These are phyloP conservation scores for Sphagnum fallax DNA, from an alignment of 228 moss, liverwort and hornwort genomes.

Conservation along the genomic window DNA sequence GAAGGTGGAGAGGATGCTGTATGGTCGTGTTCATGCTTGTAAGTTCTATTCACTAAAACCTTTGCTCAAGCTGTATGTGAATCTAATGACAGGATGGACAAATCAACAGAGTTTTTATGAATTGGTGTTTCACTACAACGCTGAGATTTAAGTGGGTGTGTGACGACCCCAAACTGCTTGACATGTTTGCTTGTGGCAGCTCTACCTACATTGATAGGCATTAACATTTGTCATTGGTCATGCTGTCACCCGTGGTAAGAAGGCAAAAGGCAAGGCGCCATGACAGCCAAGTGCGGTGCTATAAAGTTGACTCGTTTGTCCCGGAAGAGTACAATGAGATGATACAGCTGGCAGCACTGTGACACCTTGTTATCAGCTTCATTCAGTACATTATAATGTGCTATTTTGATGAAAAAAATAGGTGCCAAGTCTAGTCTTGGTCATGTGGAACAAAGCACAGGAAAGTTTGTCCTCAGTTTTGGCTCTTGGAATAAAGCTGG, in stretches of 20 bases:
- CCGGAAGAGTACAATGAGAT: conserved; percentile 46
- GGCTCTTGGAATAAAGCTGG: too few relatives aligned
- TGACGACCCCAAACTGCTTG: too few relatives aligned
- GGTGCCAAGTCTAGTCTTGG: too few relatives aligned
- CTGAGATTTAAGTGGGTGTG: neutral
- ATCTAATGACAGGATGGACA: neutral
- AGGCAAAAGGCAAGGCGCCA: conserved; percentile 39
- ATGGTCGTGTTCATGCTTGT: conserved; percentile 75
- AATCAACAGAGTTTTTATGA: neutral
- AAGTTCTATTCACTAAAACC: conserved; percentile 5
- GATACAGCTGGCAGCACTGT: conserved; percentile 58
- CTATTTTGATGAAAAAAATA: neutral
- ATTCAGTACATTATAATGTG: neutral
- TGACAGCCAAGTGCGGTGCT: conserved; percentile 20
- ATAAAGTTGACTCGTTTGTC: conserved; percentile 60
- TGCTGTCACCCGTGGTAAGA: conserved; percentile 21
- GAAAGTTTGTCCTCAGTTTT: too few relatives aligned
- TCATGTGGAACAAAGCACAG: too few relatives aligned
- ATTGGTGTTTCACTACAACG: conserved; percentile 4
- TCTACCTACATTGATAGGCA: conserved; percentile 63
- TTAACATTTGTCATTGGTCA: conserved; percentile 58
- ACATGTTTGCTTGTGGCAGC: conserved; percentile 21
- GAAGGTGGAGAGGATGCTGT: conserved; percentile 84
- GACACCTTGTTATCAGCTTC: neutral
- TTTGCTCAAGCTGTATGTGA: too few relatives aligned